Conservation (phyloP, 805 yeast species). For the Ogataea siamensis region DNA sequence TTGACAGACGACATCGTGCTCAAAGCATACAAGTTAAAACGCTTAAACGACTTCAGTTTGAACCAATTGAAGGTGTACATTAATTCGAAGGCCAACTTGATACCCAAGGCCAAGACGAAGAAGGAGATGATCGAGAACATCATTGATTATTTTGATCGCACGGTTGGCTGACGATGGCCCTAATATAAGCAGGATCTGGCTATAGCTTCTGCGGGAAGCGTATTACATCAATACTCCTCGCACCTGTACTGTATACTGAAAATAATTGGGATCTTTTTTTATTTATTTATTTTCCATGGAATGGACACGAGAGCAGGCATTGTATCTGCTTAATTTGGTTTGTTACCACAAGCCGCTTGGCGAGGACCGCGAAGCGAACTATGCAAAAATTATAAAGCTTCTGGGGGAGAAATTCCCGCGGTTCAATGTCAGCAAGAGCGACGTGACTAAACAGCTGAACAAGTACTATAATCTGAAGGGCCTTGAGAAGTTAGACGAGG, state of each 20-base stretch:
- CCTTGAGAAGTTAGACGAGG: constrained; percentile 25
- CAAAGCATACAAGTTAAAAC: constrained; percentile 39
- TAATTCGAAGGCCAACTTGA: constrained; percentile 34
- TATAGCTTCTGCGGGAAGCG: too few species aligned
- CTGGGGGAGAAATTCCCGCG: constrained; percentile 23
- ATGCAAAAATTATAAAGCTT: constrained; percentile 16
- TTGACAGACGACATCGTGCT: constrained; percentile 40
- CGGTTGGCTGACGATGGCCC: constrained; percentile 4
- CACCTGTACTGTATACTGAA: not conserved
- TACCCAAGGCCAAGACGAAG: constrained; percentile 40
- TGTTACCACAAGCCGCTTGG: constrained; percentile 35
- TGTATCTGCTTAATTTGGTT: constrained; percentile 23
- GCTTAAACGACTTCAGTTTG: constrained; percentile 38
- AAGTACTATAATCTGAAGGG: constrained; percentile 32
- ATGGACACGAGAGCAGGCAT: constrained; percentile 27
- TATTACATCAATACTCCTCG: too few species aligned
- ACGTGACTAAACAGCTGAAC: constrained; percentile 20
- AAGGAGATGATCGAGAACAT: constrained; percentile 44
- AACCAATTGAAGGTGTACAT: constrained; percentile 43
- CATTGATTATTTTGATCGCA: constrained; percentile 21
- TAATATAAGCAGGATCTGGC: too few species aligned
- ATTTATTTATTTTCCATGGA: constrained; percentile 8
- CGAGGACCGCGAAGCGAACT: constrained; percentile 15
- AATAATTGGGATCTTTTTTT: not conserved
- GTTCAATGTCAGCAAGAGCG: constrained; percentile 11